Percentiles rank a stretch among this genome's conserved stretches.
phyloP scores from a whole-genome alignment of 2,329 filamentous ascomycete species.

The Cladophialophora immunda region DNA sequence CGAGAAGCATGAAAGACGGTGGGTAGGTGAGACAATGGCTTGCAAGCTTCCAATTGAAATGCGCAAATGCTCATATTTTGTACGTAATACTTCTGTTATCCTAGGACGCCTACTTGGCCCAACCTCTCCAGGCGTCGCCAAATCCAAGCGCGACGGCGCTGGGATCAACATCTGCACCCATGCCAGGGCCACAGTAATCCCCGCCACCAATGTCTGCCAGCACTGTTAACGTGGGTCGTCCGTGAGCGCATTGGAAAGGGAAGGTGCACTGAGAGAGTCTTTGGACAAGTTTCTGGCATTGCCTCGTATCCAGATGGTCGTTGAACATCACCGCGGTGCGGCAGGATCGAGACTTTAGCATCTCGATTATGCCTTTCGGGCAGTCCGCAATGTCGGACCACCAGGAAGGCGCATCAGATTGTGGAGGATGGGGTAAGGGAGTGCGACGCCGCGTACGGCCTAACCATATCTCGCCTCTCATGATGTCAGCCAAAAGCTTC shows the following conservation, averaged over 20 bases:
- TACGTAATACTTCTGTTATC: background rate
- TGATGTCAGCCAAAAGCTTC: slow-evolving; percentile 73
- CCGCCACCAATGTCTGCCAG: slow-evolving; percentile 47
- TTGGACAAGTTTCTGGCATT: slow-evolving; percentile 51
- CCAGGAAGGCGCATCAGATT: slow-evolving; percentile 19
- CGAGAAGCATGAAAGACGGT: background rate
- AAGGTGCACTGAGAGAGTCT: slow-evolving; percentile 54
- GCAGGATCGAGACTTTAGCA: slow-evolving; percentile 60
- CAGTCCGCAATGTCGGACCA: slow-evolving; percentile 67
- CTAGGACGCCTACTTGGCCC: slow-evolving; percentile 19
- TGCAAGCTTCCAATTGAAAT: background rate
- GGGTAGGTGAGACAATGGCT: background rate
- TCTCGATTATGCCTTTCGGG: slow-evolving; percentile 76
- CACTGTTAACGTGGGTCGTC: slow-evolving; percentile 58
- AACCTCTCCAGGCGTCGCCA: slow-evolving; percentile 27
- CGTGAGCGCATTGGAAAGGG: slow-evolving; percentile 62
- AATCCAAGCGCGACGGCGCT: slow-evolving; percentile 26
- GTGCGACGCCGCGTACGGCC: slow-evolving; percentile 46
- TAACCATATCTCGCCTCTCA: slow-evolving; percentile 78
- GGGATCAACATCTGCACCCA: background rate
- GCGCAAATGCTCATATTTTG: background rate
- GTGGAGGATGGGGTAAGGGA: background rate
- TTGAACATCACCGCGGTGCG: slow-evolving; percentile 62
- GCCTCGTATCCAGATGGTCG: slow-evolving; percentile 49
- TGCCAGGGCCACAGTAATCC: slow-evolving; percentile 3